Conservation (phyloP, 306 rosid species). For the Lagenaria siceraria region DNA sequence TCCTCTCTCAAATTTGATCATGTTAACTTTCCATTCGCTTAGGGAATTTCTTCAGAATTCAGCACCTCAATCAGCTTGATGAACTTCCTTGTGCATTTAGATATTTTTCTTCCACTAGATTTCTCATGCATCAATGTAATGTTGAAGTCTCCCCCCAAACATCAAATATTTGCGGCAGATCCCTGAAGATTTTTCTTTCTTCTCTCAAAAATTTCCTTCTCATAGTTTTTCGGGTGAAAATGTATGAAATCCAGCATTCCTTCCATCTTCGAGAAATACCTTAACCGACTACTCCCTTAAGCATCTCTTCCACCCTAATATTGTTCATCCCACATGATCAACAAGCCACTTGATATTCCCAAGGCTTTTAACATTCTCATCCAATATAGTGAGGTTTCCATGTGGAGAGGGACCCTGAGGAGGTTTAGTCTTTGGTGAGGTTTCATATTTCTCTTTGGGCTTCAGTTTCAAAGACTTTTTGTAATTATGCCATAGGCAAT, state of each 20-base stretch:
- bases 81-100: neutral
- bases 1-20: neutral
- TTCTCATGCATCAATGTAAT: neutral
- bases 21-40: neutral
- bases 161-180: neutral
- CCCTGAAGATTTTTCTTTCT: neutral
- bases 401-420: no score
- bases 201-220: neutral
- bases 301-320: neutral
- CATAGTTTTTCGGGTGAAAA: neutral
- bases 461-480: no score
- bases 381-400: no score
- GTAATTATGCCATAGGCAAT: no score
- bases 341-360: neutral
- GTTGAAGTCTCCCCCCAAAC: neutral
- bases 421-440: no score
- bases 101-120: neutral
- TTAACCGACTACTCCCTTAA: neutral
- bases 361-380: neutral
- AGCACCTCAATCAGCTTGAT: neutral
- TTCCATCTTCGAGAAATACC: neutral
- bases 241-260: neutral
- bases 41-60: neutral
- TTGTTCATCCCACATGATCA: neutral
- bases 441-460: no score